Evolutionary conservation across 2,329 filamentous ascomycete genomes (phyloP).

Genomic region (Colletotrichum ledebouriae): DNA sequence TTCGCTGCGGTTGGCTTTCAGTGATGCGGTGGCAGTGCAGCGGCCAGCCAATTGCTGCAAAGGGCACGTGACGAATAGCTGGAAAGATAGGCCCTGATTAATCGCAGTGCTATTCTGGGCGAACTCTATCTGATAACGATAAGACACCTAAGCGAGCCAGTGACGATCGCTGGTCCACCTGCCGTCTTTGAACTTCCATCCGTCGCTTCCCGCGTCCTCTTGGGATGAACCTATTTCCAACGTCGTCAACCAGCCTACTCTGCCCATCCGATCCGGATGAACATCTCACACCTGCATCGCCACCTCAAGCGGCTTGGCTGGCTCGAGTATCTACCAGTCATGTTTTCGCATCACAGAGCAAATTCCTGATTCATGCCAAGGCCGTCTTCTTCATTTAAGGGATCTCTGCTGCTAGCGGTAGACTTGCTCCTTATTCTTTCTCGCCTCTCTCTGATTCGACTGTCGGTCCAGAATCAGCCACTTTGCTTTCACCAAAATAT

Average conservation of each 20-base stretch:
- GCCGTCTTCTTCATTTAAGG: constrained; percentile 29
- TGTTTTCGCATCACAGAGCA: constrained; percentile 20
- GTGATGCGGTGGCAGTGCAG: neutral
- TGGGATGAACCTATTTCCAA: constrained; percentile 24
- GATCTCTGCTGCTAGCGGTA: constrained; percentile 26
- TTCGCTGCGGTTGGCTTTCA: neutral
- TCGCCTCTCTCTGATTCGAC: constrained; percentile 1
- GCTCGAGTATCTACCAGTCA: constrained; percentile 22
- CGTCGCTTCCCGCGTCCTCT: neutral
- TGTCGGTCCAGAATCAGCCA: constrained; percentile 11
- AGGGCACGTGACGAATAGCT: constrained; percentile 26
- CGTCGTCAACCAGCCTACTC: neutral
- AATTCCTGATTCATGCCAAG: constrained; percentile 37
- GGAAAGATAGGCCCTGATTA: too few species aligned
- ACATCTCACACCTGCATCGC: constrained; percentile 24
- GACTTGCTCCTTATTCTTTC: constrained; percentile 19
- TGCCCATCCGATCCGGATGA: neutral
- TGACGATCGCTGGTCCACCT: neutral
- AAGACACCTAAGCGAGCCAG: constrained; percentile 11
- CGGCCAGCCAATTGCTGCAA: constrained; percentile 9
- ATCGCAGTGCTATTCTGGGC: constrained; percentile 21
- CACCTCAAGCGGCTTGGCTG: constrained; percentile 39
- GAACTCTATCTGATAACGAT: constrained; percentile 32
- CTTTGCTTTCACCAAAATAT: constrained; percentile 5
- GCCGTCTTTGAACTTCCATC: neutral